Percentiles rank a stretch among this genome's conserved stretches.
These are phyloP conservation scores for Neckera pumila DNA, from an alignment of 225 moss, liverwort and hornwort genomes.

Conservation along the genomic window DNA sequence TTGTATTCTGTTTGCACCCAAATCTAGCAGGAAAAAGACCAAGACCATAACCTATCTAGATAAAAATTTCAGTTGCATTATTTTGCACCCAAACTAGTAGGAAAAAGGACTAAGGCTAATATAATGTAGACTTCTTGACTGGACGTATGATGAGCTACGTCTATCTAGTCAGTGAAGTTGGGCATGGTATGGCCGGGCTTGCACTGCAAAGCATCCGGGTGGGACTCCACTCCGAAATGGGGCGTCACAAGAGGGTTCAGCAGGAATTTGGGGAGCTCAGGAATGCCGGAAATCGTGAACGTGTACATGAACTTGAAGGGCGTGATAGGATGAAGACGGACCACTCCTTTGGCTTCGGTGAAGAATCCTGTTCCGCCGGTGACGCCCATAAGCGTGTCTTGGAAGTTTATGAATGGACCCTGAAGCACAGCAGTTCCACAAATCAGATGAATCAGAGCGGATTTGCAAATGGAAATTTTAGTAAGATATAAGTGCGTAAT, in stretches of 20 bases:
- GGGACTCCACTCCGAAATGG: conserved; percentile 9
- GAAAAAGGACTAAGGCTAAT: no score
- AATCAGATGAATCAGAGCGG: background rate
- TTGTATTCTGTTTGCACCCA: background rate
- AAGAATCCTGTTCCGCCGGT: conserved; percentile 47
- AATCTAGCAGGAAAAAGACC: background rate
- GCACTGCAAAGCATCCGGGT: conserved; percentile 25
- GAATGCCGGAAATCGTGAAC: conserved; percentile 36
- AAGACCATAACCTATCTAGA: background rate
- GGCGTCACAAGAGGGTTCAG: conserved; percentile 9
- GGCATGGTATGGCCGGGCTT: conserved; percentile 16
- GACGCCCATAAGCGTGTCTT: conserved; percentile 40
- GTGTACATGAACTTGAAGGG: conserved; percentile 60
- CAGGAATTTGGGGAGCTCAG: conserved; percentile 37
- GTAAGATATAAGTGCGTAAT: background rate
- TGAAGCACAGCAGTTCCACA: background rate
- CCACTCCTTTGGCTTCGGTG: conserved; percentile 36
- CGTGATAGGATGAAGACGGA: conserved; percentile 40
- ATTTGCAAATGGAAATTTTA: background rate
- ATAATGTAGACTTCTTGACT: background rate
- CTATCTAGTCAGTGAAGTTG: conserved; percentile 35
- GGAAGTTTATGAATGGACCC: conserved; percentile 49
- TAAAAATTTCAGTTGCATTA: background rate
- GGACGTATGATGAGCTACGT: conserved; percentile 5
- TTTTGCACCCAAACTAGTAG: background rate